Base-by-base conservation (phyloP, 2,329 filamentous ascomycete genomes). In the Colletotrichum chrysophilum region DNA sequence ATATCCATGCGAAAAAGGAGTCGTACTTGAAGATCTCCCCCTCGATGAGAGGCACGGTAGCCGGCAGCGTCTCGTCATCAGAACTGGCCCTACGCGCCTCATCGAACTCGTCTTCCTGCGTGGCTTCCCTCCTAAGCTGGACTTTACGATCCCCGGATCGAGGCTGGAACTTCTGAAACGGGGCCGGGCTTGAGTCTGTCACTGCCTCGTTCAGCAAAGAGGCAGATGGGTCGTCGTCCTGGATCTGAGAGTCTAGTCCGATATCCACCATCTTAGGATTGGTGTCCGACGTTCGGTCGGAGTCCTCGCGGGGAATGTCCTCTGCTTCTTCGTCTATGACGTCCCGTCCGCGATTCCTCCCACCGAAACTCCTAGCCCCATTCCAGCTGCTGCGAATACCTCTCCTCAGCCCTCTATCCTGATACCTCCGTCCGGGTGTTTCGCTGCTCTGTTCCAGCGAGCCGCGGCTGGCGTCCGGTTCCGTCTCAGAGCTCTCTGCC, bases 1-100 rank as follows among this genome's bases (percentile, higher is more conserved):
- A 99, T 58, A 98, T 89, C 85, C 95, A 96, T 5, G 94, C 95
- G 89, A 97, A 99, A 85, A 98, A 98, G 7, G 93, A 89, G 84
- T 99, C 97, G 83, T 98, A 95, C 66, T 91, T 90, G 75, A 95
- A 95, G 26, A 94, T 90, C 80, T 96, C 94, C 66, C 90, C 89
- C 55, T 93, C 89, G 6, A 91, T 87, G 13, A 90, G 86, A 28
- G 91, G 88, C 36, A 92, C 87, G 0, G 90, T 83, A 3, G 84
- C 81, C 21, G 86, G 82, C 13, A 82, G 77, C 1, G 83, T 80
- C 21, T 83, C 82, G 68, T 86, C 84, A 18, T 85, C 82, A 2
- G 83, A 83, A 67, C 86, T 86, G 18, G 85, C 83, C 36, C 84
- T 83, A 36, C 83, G 82, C 74, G 83, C 82, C 67, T 85, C 81